Conservation (phyloP, 75 land plant species). For the Pinus tabuliformis region DNA sequence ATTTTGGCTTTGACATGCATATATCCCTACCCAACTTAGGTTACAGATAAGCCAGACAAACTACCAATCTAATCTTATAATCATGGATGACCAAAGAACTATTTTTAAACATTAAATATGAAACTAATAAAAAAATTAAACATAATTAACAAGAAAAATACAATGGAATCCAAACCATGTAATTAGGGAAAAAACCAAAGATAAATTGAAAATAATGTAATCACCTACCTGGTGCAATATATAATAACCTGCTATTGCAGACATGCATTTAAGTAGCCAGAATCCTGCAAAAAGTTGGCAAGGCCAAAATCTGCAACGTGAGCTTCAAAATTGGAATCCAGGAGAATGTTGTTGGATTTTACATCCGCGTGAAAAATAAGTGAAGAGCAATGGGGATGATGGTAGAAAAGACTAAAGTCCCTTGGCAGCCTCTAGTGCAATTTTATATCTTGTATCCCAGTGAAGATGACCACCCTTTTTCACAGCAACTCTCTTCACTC, state of each 20-base stretch:
- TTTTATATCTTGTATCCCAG: constrained; percentile 66
- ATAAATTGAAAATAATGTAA: no score
- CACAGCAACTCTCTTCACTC: no score
- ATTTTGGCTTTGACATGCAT: no score
- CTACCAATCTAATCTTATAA: no score
- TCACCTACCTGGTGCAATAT: no score
- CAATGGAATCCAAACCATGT: no score
- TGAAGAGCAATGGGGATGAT: constrained; percentile 86
- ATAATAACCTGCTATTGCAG: constrained; percentile 17
- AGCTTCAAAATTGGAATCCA: constrained; percentile 72
- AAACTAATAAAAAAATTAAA: no score
- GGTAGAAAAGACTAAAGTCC: constrained; percentile 83
- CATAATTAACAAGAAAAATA: no score
- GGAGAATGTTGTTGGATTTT: constrained; percentile 84
- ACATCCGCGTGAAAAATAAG: constrained; percentile 82
- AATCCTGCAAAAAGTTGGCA: constrained; percentile 71
- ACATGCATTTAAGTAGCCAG: constrained; percentile 74
- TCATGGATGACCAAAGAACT: no score
- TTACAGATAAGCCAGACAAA: no score
- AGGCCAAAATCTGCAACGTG: constrained; percentile 93
- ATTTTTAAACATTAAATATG: constrained; percentile 22
- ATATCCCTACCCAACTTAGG: no score
- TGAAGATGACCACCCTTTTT: constrained; percentile 64
- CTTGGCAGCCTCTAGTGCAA: constrained; percentile 78
- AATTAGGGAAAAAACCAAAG: no score